These are phyloP conservation scores for Crinitomyces ghanaensis DNA, from an alignment of 805 yeast species.

Conservation along the genomic window DNA sequence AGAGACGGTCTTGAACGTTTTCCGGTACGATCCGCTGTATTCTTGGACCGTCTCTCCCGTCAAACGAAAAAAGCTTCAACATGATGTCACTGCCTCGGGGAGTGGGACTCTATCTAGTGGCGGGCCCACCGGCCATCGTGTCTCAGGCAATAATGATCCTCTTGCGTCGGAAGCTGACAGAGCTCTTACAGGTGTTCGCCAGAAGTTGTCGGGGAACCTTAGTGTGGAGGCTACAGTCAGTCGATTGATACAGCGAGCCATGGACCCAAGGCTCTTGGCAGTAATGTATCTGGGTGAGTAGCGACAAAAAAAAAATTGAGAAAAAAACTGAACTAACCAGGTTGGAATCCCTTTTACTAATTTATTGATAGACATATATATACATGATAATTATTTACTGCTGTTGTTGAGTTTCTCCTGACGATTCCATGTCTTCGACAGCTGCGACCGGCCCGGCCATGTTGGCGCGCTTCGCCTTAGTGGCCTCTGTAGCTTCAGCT, in stretches of 20 bases:
- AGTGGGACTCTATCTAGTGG: constrained; percentile 29
- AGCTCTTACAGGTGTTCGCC: constrained; percentile 63
- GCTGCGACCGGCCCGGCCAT: constrained; percentile 19
- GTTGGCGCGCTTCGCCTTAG: constrained; percentile 36
- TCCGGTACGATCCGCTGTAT: constrained; percentile 87
- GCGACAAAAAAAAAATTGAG: not conserved
- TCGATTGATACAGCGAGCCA: constrained; percentile 69
- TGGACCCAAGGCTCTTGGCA: constrained; percentile 54
- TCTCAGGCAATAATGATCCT: no score
- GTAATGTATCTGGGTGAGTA: constrained; percentile 72
- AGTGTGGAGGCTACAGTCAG: constrained; percentile 78
- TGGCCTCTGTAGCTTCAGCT: constrained; percentile 50
- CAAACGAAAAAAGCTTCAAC: constrained; percentile 43
- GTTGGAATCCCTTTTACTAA: constrained; percentile 29
- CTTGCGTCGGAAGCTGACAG: constrained; percentile 73
- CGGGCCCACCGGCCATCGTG: no score
- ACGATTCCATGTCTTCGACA: constrained; percentile 20
- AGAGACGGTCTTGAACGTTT: constrained; percentile 68
- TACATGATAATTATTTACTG: not conserved
- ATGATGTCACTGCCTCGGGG: constrained; percentile 16
- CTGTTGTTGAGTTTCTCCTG: constrained; percentile 3
- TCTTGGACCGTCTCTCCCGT: constrained; percentile 67
- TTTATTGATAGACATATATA: not conserved
- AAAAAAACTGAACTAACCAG: constrained; percentile 9
- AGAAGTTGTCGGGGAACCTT: constrained; percentile 59